Evolutionary conservation across 2,329 filamentous ascomycete species (phyloP), one percentile per base, ranked within the genome.

Genomic region (Colletotrichum scovillei): DNA sequence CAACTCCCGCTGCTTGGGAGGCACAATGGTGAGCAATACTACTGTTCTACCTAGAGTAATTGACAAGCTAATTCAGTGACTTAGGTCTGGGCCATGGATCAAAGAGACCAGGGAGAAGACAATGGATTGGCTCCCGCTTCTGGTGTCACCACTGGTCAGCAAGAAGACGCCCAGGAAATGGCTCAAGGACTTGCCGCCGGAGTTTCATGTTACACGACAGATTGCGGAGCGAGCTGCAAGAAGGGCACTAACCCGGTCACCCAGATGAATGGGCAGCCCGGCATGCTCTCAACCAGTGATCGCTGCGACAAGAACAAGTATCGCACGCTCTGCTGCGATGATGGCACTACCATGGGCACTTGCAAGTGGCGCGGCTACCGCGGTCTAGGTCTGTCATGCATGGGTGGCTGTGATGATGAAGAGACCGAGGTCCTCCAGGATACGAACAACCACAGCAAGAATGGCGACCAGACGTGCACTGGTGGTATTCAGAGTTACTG

Each of bases 211-310:
- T 78, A 78, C 38, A 77, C 74, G 5, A 78, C 78, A 26, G 74
- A 77, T 9, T 82, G 80, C 63, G 75, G 74, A 53, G 66, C 63
- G 14, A 73, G 60, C 1, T 82, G 80, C 73, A 71, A 74, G 11
- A 74, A 72, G 22, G 80, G 80, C 14, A 75, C 77, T 19, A 77
- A 77, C 57, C 52, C 77, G 30, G 79, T 78, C 11, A 69, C 79
- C 1, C 77, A 81, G 55, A 77, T 79, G 72, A 80, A 78, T 53
- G 80, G 80, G 0, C 78, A 82, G 69, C 78, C 78, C 0, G 79
- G 79, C 3, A 60, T 76, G 19, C 55, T 80, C 3, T 75, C 74
- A 16, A 79, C 78, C 5, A 73, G 57, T 9, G 75, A 76, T 14
- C 73, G 76, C 7, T 82, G 80, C 67, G 35, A 67, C 0, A 78